Base-by-base conservation (phyloP, 805 yeast genomes). In the Scheffersomyces ergatensis region DNA sequence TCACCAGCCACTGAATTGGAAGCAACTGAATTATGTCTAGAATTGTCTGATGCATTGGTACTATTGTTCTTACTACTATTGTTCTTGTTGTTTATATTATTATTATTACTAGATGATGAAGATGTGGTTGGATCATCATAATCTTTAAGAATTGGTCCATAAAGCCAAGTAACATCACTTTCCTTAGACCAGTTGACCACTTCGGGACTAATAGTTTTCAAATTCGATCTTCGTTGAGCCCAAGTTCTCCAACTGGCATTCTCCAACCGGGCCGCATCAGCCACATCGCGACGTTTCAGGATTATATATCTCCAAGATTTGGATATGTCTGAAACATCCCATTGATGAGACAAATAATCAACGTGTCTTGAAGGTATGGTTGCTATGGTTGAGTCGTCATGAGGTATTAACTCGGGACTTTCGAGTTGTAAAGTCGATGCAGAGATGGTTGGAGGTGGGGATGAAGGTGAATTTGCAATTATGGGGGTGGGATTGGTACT, bases 261-360 rank as follows among this genome's bases (percentile, higher is more conserved):
- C 42, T 68, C 73, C 30, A 67, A 50, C 17, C 72, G 48, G 8
- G 70, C 70, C n/a, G 70, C 58, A 46, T 69, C 66, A 30, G 96
- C 95, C 45, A 87, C 85, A 56, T 87, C 92, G 46, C 86, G 86
- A 34, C 95, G 77, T 51, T 85, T 81, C 46, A 80, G 65, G 33
- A 89, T 89, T 42, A 93, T 85, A 59, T 93, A 93, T 50, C 96
- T 76, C 99, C 99, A 93, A 23, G 97, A 88, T 47, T 87, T 87
- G 11, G 95, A 87, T 23, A 93, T 87, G 58, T 93, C 99, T 4
- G 81, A 68, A 49, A 90, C 98, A 52, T 89, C 88, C 99, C 99
- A 93, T 60, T 93, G 76, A 60, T 93, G 97, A 4, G 96, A 86
- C 38, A 93, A 72, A 63, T 93, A 93, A 67, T 93, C 99, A 7